These are phyloP conservation scores for Solanum clarkiae DNA, from an alignment of 257 asterid genomes.

Conservation along the genomic window DNA sequence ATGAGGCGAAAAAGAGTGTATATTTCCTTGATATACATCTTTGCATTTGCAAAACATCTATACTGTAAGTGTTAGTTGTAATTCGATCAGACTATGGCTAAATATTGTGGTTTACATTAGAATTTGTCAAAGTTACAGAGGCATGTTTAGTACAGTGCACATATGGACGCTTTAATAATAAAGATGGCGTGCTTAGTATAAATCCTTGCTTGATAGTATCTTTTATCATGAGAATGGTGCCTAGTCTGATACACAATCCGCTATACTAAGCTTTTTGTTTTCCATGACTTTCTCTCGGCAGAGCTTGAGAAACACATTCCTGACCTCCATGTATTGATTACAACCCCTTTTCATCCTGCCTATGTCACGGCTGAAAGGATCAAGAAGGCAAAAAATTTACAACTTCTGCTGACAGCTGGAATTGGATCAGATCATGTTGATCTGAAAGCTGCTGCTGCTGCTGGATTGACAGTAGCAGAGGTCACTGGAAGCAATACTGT, in stretches of 20 bases:
- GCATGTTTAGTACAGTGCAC: neutral
- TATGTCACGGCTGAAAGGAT: constrained; percentile 95
- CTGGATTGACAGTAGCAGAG: constrained; percentile 93
- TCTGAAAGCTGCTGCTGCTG: constrained; percentile 94
- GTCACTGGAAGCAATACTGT: constrained; percentile 95
- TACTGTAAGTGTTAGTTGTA: neutral
- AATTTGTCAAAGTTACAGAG: neutral
- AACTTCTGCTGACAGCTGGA: constrained; percentile 90
- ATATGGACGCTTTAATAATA: neutral
- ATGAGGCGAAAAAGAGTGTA: neutral
- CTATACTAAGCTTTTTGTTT: neutral
- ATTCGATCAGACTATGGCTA: neutral
- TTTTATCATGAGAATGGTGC: neutral
- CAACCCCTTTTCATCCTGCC: constrained; percentile 98
- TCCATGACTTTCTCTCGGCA: constrained; percentile 17
- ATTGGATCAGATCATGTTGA: constrained; percentile 95
- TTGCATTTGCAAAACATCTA: neutral
- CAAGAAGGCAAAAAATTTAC: constrained; percentile 78
- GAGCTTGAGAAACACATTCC: constrained; percentile 95
- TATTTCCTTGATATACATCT: neutral
- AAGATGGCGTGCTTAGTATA: neutral
- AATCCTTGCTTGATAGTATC: neutral
- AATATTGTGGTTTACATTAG: neutral
- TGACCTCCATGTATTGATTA: constrained; percentile 82
- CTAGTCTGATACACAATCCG: neutral